phyloP scores from a whole-genome alignment of 805 yeast genomes.

The Saturnispora serradocipensis region DNA sequence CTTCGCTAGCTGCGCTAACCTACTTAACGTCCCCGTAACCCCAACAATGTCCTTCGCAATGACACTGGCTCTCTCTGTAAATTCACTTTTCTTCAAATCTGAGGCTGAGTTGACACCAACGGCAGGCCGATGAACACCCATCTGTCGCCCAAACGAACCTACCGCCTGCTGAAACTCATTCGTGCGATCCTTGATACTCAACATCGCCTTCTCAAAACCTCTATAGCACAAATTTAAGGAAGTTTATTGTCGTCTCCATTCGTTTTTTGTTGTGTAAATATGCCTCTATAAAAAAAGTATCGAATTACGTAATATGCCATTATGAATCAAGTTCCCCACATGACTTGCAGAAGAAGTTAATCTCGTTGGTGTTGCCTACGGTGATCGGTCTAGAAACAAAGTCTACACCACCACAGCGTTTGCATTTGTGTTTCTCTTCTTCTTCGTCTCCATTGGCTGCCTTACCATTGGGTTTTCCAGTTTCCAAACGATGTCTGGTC shows the following conservation, averaged over 20 bases:
- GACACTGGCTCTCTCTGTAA: conserved; percentile 60
- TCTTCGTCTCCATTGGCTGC: neutral
- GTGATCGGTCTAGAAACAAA: conserved; percentile 21
- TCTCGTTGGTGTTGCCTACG: conserved; percentile 11
- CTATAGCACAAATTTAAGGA: neutral
- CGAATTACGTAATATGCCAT: neutral
- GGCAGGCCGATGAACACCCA: conserved; percentile 12
- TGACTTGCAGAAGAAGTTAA: conserved; percentile 22
- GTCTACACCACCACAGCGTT: conserved; percentile 16
- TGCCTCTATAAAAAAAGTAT: neutral
- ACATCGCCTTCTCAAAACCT: conserved; percentile 1
- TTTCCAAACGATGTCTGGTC: neutral
- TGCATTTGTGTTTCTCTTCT: conserved; percentile 10
- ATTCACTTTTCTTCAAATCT: conserved; percentile 39
- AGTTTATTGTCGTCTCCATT: neutral
- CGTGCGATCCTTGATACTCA: conserved; percentile 69
- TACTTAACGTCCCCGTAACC: conserved; percentile 71
- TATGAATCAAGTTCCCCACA: conserved; percentile 17
- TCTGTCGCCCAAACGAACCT: conserved; percentile 51
- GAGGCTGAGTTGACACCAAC: neutral
- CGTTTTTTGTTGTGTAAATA: neutral
- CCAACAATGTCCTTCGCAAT: conserved; percentile 86
- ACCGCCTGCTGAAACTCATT: conserved; percentile 91
- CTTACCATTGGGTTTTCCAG: neutral
- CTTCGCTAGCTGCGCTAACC: conserved; percentile 75